A percentile compares a stretch with the other conserved stretches of the same genome.
phyloP scores from a whole-genome alignment of 2,329 filamentous ascomycete species.

The Neocucurbitaria cava region DNA sequence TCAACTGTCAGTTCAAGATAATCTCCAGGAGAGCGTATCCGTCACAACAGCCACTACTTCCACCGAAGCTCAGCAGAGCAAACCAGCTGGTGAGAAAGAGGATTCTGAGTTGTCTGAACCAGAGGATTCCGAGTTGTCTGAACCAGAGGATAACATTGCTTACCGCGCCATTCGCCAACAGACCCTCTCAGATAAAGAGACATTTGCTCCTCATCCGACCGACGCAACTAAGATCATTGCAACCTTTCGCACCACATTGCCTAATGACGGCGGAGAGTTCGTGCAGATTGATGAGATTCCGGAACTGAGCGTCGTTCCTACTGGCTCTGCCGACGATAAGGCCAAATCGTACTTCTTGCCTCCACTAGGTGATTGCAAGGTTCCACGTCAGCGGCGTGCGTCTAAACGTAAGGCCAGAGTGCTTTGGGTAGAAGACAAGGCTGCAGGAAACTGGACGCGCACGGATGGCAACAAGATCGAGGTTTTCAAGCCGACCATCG shows the following conservation, averaged over 20 bases:
- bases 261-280: background rate
- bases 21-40: background rate
- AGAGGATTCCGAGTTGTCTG: background rate
- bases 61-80: background rate
- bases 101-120: background rate
- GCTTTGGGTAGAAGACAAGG: background rate
- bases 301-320: background rate
- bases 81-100: background rate
- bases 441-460: conserved; percentile 6
- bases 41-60: background rate
- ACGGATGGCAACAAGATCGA: background rate
- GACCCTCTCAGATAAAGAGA: background rate
- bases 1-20: background rate
- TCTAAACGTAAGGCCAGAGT: background rate
- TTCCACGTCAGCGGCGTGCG: background rate
- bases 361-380: background rate
- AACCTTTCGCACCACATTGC: background rate
- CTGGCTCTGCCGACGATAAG: background rate
- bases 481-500: conserved; percentile 1
- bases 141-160: background rate
- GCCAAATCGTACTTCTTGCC: background rate
- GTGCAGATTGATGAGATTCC: conserved; percentile 3
- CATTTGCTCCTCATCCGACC: background rate
- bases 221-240: background rate
- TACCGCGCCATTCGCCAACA: background rate